Conservation (phyloP, 2,329 filamentous ascomycete species). For the Claviceps sp. region DNA sequence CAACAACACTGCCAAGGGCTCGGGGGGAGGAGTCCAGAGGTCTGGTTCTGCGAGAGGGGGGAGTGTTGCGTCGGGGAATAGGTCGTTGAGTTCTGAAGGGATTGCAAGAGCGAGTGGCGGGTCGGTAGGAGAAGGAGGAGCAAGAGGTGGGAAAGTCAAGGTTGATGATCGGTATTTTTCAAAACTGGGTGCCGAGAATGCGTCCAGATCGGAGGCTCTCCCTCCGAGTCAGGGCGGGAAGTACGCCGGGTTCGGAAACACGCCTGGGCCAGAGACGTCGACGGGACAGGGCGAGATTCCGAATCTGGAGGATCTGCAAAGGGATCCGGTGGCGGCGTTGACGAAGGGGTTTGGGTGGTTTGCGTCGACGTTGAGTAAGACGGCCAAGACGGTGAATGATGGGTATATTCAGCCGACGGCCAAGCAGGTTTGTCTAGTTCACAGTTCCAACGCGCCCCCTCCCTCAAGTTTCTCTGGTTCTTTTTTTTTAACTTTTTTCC, state of each 20-base stretch:
- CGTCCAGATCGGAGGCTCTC: slow-evolving; percentile 55
- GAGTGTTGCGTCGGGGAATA: no score
- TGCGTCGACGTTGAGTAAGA: slow-evolving; percentile 72
- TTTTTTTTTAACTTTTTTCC: neutral
- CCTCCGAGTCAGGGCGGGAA: slow-evolving; percentile 88
- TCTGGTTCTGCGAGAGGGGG: slow-evolving; percentile 6
- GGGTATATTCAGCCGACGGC: slow-evolving; percentile 88
- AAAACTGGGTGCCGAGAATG: slow-evolving; percentile 70
- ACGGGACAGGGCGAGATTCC: slow-evolving; percentile 37
- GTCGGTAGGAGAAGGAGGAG: slow-evolving; percentile 12
- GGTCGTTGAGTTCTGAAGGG: no score
- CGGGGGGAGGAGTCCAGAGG: slow-evolving; percentile 23
- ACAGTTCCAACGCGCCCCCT: no score
- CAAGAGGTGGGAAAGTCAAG: slow-evolving; percentile 32
- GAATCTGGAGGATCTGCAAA: slow-evolving; percentile 76
- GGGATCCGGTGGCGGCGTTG: slow-evolving; percentile 76
- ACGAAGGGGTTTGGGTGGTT: slow-evolving; percentile 95
- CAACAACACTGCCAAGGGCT: no score
- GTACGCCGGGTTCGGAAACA: slow-evolving; percentile 80
- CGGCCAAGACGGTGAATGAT: slow-evolving; percentile 82
- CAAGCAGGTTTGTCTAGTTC: slow-evolving; percentile 15
- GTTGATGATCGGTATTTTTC: slow-evolving; percentile 86
- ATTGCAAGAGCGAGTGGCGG: slow-evolving; percentile 1
- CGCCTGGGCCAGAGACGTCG: slow-evolving; percentile 40
- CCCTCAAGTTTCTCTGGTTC: neutral